Evolutionary conservation across 2,329 filamentous ascomycete species (phyloP), one percentile per base, ranked within the genome.

Genomic region (Fusarium abutilonis): DNA sequence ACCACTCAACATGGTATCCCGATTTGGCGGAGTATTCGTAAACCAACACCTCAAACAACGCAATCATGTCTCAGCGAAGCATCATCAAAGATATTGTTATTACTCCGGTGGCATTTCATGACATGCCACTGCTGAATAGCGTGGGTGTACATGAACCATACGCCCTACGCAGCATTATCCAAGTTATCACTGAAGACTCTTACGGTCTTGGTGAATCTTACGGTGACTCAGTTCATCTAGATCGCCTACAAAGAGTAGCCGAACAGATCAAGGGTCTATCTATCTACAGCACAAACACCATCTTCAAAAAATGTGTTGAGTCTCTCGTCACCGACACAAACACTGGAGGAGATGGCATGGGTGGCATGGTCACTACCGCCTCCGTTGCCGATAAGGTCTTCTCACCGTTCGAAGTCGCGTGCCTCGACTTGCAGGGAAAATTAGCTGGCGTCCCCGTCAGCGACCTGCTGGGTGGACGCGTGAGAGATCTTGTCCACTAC

Each of bases 281-380:
- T 3, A 61, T 76, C 1, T 73, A 75, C 34, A 91, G 92, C 75
- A 94, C 91, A 1, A 95, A 94, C 71, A 89, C 93, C 69, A 84
- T 94, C 63, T 94, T 93, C 77, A 88, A 92, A 65, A 91, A 88
- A 2, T 96, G 96, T 71, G 82, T 93, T 76, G 89, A 94, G 54
- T 90, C 90, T 0, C 70, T 78, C 0, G 90, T 89, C 3, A 87
- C 83, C 44, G 91, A 68, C 35, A 69, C 57, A 28, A 67, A 34
- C 10, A 68, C 63, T 6, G 67, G 67, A 4, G 91, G 39, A 36
- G 86, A 88, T 67, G 92, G 89, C 55, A 77, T 93, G 41, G 81
- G 84, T 1, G 72, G 68, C 26, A 75, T 79, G 76, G 77, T 79
- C 10, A 79, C 76, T 3, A 78, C 76, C 0, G 77, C 77, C 1